Conservation (phyloP, 345 rosid species). For the Bruguiera gymnorhiza region DNA sequence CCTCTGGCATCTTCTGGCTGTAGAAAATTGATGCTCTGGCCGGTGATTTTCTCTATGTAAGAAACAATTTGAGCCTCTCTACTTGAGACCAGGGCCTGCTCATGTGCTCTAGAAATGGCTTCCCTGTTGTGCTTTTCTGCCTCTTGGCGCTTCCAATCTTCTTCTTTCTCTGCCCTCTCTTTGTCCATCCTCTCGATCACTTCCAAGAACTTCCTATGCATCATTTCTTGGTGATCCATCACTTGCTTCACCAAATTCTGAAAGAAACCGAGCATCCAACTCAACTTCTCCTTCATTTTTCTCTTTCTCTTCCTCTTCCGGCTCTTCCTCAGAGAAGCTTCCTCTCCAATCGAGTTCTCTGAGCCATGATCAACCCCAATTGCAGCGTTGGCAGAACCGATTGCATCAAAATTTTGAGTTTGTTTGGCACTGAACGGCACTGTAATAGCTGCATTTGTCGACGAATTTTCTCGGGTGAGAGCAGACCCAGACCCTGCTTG, state of each 20-base stretch:
- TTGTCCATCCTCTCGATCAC: slow-evolving; percentile 40
- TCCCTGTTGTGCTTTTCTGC: slow-evolving; percentile 36
- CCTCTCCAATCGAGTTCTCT: slow-evolving; percentile 28
- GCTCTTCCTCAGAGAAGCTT: slow-evolving; percentile 24
- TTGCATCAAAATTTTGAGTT: slow-evolving; percentile 13
- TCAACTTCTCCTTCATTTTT: slow-evolving; percentile 28
- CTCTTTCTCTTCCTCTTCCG: slow-evolving; percentile 36
- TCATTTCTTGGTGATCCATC: slow-evolving; percentile 45
- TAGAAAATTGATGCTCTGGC: slow-evolving; percentile 37
- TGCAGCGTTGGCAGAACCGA: slow-evolving; percentile 5
- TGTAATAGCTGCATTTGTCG: slow-evolving; percentile 14
- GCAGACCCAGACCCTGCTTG: slow-evolving; percentile 41
- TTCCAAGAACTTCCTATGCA: slow-evolving; percentile 39
- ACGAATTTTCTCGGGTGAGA: slow-evolving; percentile 31
- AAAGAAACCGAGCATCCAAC: slow-evolving; percentile 26
- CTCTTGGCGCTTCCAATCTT: slow-evolving; percentile 38
- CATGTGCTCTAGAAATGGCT: slow-evolving; percentile 37
- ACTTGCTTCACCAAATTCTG: slow-evolving; percentile 42
- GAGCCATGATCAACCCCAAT: slow-evolving; percentile 33
- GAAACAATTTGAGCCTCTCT: slow-evolving; percentile 41
- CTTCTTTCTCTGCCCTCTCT: slow-evolving; percentile 40
- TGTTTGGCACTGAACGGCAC: slow-evolving; percentile 8
- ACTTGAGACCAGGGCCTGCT: slow-evolving; percentile 34
- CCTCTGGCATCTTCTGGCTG: slow-evolving; percentile 21
- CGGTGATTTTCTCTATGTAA: slow-evolving; percentile 42